Base-by-base conservation (phyloP, 2,329 filamentous ascomycete species). In the Cordyceps tenuipes region DNA sequence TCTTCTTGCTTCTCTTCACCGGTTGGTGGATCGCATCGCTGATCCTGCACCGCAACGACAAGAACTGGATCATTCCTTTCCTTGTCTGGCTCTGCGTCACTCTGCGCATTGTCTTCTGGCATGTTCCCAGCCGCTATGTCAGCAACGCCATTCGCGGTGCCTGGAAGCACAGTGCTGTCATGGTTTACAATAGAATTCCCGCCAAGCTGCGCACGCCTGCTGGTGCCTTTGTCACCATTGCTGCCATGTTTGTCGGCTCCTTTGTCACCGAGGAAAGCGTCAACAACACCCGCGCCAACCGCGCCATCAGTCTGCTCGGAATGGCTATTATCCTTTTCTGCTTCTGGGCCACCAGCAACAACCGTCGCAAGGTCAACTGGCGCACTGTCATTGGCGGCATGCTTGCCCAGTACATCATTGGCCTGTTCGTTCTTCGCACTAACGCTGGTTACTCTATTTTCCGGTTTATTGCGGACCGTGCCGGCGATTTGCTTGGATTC, bases 331-430 rank as follows among this genome's bases (percentile, higher is more conserved):
- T 93, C 72, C 76, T 96, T 64, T 75, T 74, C 61, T 61, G 72
- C 1, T 84, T 96, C 65, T 94, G 82, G 73, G 68, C 69, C 15
- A 94, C 90, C 0, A 96, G 91, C 46, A 82, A 77, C 61, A 80
- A 91, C 71, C 83, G 88, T 65, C 84, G 70, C 61, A 71, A 68
- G 41, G 78, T 88, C 65, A 81, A 84, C 64, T 91, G 87, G 87
- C 87, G 89, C 68, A 89, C 89, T 1, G 88, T 97, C 66, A 90
- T 96, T 62, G 89, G 89, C 43, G 92, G 92, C 62, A 94, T 96
- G 87, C 78, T 96, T 47, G 79, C 87, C 12, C 92, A 97, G 73
- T 97, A 92, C 75, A 79, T 97, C 69, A 82, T 96, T 64, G 91
- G 90, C 4, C 79, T 96, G 13, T 96, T 97, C 68, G 92, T 96